phyloP scores from a whole-genome alignment of 306 rosid genomes.

The Trifolium subterraneum region DNA sequence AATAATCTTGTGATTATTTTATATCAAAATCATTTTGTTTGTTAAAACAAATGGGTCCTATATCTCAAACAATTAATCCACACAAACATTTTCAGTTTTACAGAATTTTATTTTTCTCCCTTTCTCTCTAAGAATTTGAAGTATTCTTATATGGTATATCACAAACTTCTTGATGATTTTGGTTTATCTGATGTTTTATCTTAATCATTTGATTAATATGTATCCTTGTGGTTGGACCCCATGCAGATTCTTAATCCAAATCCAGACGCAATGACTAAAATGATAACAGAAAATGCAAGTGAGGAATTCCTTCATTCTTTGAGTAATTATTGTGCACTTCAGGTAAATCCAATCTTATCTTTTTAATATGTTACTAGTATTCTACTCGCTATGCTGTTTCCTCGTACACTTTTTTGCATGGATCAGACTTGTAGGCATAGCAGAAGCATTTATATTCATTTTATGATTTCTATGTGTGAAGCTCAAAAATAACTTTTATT shows the following conservation, averaged over 20 bases:
- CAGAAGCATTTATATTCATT: constrained; percentile 34
- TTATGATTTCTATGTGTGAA: constrained; percentile 24
- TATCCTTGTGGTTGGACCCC: constrained; percentile 38
- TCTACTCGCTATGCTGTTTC: constrained; percentile 29
- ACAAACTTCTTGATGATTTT: constrained; percentile 19
- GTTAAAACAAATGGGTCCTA: background rate
- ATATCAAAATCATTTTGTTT: background rate
- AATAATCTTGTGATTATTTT: background rate
- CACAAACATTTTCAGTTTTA: background rate
- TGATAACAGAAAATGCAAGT: constrained; percentile 98
- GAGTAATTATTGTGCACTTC: constrained; percentile 99
- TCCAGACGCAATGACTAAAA: constrained; percentile 98
- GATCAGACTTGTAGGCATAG: background rate
- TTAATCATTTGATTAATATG: constrained; percentile 27
- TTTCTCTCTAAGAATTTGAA: background rate
- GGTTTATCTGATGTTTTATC: constrained; percentile 26
- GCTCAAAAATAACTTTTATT: constrained; percentile 26
- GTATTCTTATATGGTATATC: background rate
- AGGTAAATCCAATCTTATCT: constrained; percentile 60
- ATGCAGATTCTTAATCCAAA: constrained; percentile 97
- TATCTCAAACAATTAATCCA: background rate
- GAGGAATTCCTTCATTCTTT: constrained; percentile 88
- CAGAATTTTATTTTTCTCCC: background rate
- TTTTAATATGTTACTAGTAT: constrained; percentile 15
- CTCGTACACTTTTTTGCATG: constrained; percentile 5